Evolutionary conservation across 192 early-diverging fungal species (phyloP).

Genomic region (Hyaloraphidium curvatum): DNA sequence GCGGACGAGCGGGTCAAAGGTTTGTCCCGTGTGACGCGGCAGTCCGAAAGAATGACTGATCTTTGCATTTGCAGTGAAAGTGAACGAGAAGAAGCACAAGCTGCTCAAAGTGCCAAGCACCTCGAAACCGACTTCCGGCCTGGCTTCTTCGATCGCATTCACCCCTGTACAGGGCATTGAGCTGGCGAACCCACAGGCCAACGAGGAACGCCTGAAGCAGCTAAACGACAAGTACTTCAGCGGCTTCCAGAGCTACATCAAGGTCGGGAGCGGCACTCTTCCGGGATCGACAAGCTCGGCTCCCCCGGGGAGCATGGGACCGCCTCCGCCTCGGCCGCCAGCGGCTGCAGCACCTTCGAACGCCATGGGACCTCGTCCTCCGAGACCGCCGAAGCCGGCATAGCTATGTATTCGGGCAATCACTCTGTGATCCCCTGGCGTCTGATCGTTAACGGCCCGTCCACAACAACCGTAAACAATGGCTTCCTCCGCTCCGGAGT

Average conservation of each 20-base stretch:
- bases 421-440: too few species aligned
- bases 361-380: too few species aligned
- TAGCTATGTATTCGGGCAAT: too few species aligned
- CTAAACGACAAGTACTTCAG: constrained; percentile 62
- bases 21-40: constrained; percentile 14
- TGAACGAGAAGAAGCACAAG: neutral
- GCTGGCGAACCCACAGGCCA: constrained; percentile 60
- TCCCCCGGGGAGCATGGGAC: neutral
- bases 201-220: constrained; percentile 34
- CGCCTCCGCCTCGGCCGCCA: neutral
- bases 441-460: too few species aligned
- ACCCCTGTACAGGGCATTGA: constrained; percentile 93
- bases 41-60: neutral
- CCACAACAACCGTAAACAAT: too few species aligned
- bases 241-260: constrained; percentile 30
- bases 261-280: constrained; percentile 13
- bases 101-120: neutral
- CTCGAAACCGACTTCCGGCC: constrained; percentile 40
- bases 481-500: too few species aligned
- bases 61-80: neutral
- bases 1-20: constrained; percentile 49
- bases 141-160: constrained; percentile 75
- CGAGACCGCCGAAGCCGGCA: too few species aligned
- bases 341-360: too few species aligned
- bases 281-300: neutral